Conservation (phyloP, 768 basidiomycete species). For the Boletus tomentosulus region DNA sequence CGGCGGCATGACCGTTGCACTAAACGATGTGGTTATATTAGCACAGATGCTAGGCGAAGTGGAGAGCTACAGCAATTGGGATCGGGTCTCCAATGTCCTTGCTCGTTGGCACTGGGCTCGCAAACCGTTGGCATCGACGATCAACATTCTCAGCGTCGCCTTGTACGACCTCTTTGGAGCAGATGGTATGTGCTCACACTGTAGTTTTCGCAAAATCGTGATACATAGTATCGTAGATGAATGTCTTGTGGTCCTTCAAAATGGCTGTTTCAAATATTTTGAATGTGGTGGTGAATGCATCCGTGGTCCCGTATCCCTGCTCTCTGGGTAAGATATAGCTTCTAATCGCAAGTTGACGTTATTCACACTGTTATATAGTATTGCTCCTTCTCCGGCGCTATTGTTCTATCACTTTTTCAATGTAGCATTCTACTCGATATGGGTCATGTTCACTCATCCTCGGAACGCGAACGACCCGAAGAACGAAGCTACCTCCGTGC, state of each 20-base stretch:
- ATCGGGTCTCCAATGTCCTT: conserved; percentile 46
- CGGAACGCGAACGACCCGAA: conserved; percentile 18
- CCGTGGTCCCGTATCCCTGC: conserved; percentile 82
- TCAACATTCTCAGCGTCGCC: conserved; percentile 91
- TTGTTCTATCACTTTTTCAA: conserved; percentile 91
- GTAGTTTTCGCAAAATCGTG: background rate
- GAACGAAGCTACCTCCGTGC: conserved; percentile 34
- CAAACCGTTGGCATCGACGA: conserved; percentile 77
- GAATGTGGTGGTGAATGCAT: conserved; percentile 89
- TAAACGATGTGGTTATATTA: conserved; percentile 80
- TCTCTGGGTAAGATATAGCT: conserved; percentile 64
- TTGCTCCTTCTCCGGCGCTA: conserved; percentile 73
- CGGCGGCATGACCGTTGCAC: conserved; percentile 96
- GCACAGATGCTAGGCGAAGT: conserved; percentile 53
- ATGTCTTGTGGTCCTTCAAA: conserved; percentile 57
- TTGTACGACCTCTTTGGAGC: conserved; percentile 94
- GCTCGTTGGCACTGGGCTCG: conserved; percentile 82
- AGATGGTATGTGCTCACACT: conserved; percentile 59
- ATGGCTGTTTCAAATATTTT: conserved; percentile 97
- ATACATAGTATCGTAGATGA: conserved; percentile 44
- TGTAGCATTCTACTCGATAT: conserved; percentile 94
- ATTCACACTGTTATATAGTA: conserved; percentile 38
- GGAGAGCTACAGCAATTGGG: conserved; percentile 45
- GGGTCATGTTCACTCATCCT: conserved; percentile 75
- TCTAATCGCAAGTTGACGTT: background rate